Conservation (phyloP, 2,329 filamentous ascomycete genomes). For the Colletotrichum sp. region DNA sequence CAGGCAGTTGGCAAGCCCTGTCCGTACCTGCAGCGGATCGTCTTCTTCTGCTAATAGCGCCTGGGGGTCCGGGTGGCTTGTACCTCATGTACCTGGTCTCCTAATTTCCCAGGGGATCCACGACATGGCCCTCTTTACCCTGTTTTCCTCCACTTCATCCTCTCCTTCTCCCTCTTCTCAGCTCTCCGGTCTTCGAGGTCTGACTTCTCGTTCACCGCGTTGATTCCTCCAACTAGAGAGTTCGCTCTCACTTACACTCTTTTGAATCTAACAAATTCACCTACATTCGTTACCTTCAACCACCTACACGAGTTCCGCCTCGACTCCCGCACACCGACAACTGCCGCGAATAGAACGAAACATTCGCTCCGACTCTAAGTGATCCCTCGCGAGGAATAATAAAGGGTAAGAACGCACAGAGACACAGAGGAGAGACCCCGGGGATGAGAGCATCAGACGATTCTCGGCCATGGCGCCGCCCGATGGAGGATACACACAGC, state of each 20-base stretch:
- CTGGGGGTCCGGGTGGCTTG: constrained; percentile 12
- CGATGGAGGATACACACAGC: not conserved
- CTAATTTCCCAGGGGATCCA: constrained; percentile 21
- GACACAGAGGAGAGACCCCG: not conserved
- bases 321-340: constrained; percentile 4
- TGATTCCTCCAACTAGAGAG: constrained; percentile 23
- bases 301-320: not conserved
- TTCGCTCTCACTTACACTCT: constrained; percentile 23
- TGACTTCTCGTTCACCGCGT: constrained; percentile 16
- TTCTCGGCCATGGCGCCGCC: not conserved
- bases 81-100: constrained; percentile 1
- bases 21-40: constrained; percentile 18
- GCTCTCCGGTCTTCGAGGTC: constrained; percentile 13
- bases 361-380: not conserved
- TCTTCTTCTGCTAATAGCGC: constrained; percentile 11
- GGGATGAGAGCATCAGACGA: not conserved
- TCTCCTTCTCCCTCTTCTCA: constrained; percentile 20
- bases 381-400: constrained; percentile 2
- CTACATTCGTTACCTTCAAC: constrained; percentile 16
- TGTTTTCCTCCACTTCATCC: constrained; percentile 19
- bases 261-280: constrained; percentile 18
- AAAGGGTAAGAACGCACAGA: not conserved
- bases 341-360: not conserved
- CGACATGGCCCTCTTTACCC: constrained; percentile 20
- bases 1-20: not conserved